Conservation (phyloP, 1,284 basidiomycete species). For the Sporisorium graminicola region DNA sequence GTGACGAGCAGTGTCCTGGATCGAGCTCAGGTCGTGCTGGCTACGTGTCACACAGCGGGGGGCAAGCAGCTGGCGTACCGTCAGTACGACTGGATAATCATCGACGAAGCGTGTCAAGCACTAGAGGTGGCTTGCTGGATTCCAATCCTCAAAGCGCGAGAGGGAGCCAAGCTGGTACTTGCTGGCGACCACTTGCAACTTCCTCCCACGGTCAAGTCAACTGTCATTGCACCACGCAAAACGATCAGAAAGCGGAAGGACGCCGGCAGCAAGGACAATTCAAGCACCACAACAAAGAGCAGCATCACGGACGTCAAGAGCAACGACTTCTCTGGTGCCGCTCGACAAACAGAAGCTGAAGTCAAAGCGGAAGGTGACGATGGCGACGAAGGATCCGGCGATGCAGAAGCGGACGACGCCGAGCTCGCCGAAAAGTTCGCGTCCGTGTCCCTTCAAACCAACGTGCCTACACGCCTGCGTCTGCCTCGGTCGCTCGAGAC, state of each 20-base stretch:
- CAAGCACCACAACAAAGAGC: background rate
- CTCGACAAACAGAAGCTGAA: slow-evolving; percentile 13
- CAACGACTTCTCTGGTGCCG: slow-evolving; percentile 15
- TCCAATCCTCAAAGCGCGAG: slow-evolving; percentile 77
- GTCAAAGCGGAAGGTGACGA: background rate
- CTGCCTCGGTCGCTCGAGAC: slow-evolving; percentile 84
- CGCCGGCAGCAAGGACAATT: background rate
- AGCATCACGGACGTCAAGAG: background rate
- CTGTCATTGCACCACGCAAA: background rate
- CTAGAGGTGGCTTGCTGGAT: slow-evolving; percentile 98
- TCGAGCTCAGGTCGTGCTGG: slow-evolving; percentile 85
- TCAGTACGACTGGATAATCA: slow-evolving; percentile 87
- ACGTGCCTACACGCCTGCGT: slow-evolving; percentile 69
- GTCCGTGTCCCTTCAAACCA: background rate
- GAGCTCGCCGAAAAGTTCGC: slow-evolving; percentile 10
- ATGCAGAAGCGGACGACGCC: slow-evolving; percentile 5
- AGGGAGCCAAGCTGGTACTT: slow-evolving; percentile 53
- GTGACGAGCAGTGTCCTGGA: slow-evolving; percentile 83
- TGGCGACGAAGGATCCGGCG: slow-evolving; percentile 8
- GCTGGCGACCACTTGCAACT: slow-evolving; percentile 74
- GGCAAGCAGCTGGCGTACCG: slow-evolving; percentile 46
- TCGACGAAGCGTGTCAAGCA: slow-evolving; percentile 93
- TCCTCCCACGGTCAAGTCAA: slow-evolving; percentile 82
- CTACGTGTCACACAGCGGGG: slow-evolving; percentile 84
- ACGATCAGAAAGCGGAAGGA: background rate